Evolutionary conservation across 2,329 filamentous ascomycete genomes (phyloP), one percentile per base, ranked within the genome.

Genomic region (Magnaporthiopsis poae): DNA sequence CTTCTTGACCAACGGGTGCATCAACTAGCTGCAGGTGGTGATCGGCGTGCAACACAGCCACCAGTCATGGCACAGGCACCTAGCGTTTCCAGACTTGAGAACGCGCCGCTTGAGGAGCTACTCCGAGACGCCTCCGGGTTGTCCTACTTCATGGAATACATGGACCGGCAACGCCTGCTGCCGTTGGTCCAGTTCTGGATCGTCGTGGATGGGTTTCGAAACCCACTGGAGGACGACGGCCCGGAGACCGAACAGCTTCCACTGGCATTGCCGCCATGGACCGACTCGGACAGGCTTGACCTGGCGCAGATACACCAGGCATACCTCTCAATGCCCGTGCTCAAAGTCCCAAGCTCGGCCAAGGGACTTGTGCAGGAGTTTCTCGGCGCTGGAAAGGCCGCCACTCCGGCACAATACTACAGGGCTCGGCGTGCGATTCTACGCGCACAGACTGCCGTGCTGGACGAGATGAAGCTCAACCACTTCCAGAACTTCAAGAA

Each of bases 121-220:
- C 82, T 99, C 67, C 90, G 93, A 71, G 92, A 96, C 76, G 86
- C 95, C 2, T 90, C 94, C 0, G 94, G 92, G 0, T 82, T 99
- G 11, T 98, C 95, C 2, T 99, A 96, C 75, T 98, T 99, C 79
- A 99, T 99, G 95, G 95, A 99, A 75, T 98, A 92, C 73, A 99
- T 99, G 95, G 95, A 99, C 75, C 88, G 95, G 60, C 90, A 93
- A 74, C 84, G 85, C 21, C 82, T 94, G 33, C 94, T 98, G 89
- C 85, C 90, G 18, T 80, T 97, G 62, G 93, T 99, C 7, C 95
- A 99, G 73, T 99, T 98, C 76, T 99, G 94, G 92, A 88, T 99
- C 60, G 95, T 98, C 3, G 95, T 98, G 7, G 95, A 99, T 77
- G 94, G 95, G 0, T 92, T 98, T 71, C 90, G 96, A 60, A 96